These are phyloP conservation scores for Phyllosticta citrichinensis DNA, from an alignment of 2,329 filamentous ascomycete species.

Conservation along the genomic window DNA sequence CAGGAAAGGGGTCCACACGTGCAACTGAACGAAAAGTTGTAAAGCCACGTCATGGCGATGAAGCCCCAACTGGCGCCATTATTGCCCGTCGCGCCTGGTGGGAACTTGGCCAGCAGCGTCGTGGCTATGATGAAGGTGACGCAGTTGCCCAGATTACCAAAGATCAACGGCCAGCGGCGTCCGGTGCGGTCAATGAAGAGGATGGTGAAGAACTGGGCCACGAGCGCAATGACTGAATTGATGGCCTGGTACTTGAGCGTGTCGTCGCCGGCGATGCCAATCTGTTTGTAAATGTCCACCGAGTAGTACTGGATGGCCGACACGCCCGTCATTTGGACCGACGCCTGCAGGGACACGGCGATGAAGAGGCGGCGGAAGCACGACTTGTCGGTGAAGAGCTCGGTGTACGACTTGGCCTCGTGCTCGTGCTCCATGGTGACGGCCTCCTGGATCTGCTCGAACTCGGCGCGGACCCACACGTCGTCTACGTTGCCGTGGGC, in stretches of 20 bases:
- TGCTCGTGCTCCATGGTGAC: conserved; percentile 58
- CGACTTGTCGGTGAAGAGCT: conserved; percentile 56
- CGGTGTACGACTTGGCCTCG: conserved; percentile 58
- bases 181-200: conserved; percentile 59
- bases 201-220: conserved; percentile 61
- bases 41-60: conserved; percentile 68
- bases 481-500: conserved; percentile 56
- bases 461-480: conserved; percentile 63
- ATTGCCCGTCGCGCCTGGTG: conserved; percentile 44
- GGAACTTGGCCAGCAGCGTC: conserved; percentile 48
- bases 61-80: conserved; percentile 59
- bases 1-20: conserved; percentile 60
- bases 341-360: conserved; percentile 58
- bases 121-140: conserved; percentile 62
- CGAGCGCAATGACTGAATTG: conserved; percentile 58
- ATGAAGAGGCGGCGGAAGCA: conserved; percentile 64
- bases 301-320: conserved; percentile 62
- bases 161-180: conserved; percentile 61
- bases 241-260: conserved; percentile 69
- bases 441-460: conserved; percentile 56
- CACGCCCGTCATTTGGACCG: conserved; percentile 63
- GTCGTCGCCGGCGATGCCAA: conserved; percentile 55
- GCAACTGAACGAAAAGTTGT: conserved; percentile 66
- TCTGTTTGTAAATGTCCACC: conserved; percentile 55
- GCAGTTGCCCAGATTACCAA: conserved; percentile 61